These are phyloP conservation scores for Euphrasia arctica DNA, from an alignment of 305 asterid species.

Conservation along the genomic window DNA sequence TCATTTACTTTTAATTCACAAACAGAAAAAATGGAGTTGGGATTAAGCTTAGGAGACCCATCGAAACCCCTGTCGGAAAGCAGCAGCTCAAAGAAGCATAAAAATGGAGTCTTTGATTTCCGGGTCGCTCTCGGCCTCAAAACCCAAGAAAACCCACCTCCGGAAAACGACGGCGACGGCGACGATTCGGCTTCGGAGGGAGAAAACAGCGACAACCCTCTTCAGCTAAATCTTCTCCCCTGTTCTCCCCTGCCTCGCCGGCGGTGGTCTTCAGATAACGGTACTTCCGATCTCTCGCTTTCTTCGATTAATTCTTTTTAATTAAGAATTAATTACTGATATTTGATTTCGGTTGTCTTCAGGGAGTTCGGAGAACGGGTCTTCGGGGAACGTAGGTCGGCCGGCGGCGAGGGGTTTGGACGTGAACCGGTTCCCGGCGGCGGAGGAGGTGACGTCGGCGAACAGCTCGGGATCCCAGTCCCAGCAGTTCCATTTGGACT, in stretches of 20 bases:
- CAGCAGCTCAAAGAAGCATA: neutral
- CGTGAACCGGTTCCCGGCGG: slow-evolving; percentile 35
- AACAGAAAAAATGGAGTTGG: slow-evolving; percentile 50
- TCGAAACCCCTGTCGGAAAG: slow-evolving; percentile 31
- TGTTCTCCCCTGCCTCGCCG: slow-evolving; percentile 36
- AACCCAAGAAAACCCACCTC: slow-evolving; percentile 21
- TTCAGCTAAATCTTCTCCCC: slow-evolving; percentile 51
- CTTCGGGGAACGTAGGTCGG: slow-evolving; percentile 42
- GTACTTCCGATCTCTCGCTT: slow-evolving; percentile 21
- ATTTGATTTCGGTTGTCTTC: neutral
- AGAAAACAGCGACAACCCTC: slow-evolving; percentile 27
- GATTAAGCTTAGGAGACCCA: slow-evolving; percentile 60
- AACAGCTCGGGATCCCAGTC: slow-evolving; percentile 41
- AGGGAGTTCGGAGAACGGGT: slow-evolving; percentile 73
- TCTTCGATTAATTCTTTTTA: neutral
- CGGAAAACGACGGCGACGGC: slow-evolving; percentile 20
- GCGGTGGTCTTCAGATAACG: slow-evolving; percentile 55
- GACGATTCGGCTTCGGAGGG: slow-evolving; percentile 25
- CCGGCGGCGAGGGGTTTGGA: slow-evolving; percentile 41
- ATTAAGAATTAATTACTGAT: neutral
- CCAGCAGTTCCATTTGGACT: slow-evolving; percentile 38
- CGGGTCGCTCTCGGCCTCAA: slow-evolving; percentile 54
- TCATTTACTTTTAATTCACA: neutral
- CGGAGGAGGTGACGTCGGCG: slow-evolving; percentile 60
- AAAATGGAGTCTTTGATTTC: slow-evolving; percentile 33